Conservation (phyloP, 2,329 filamentous ascomycete genomes). For the Chaetomium olivaceum region DNA sequence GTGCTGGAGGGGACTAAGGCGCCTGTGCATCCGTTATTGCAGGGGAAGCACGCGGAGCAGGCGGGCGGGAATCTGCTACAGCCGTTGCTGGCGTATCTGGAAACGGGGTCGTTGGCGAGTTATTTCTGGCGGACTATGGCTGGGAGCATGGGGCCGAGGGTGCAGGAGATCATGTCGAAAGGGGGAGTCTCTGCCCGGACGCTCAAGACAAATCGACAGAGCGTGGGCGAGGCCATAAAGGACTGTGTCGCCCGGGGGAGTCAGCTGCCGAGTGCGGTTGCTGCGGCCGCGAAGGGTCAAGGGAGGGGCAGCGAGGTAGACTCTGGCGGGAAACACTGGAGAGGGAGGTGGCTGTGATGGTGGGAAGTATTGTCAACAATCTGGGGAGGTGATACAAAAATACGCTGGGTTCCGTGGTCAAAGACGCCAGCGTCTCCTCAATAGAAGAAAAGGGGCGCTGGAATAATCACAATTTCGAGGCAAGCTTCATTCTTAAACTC, state of each 20-base stretch:
- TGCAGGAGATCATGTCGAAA: constrained; percentile 79
- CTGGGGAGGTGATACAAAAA: constrained; percentile 43
- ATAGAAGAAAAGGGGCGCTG: background rate
- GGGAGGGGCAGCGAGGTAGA: constrained; percentile 45
- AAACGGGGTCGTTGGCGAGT: constrained; percentile 81
- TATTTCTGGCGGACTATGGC: constrained; percentile 95
- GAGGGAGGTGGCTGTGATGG: constrained; percentile 92
- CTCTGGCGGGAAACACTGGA: constrained; percentile 62
- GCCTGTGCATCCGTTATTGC: constrained; percentile 67
- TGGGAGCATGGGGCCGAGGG: constrained; percentile 69
- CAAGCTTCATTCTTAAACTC: background rate
- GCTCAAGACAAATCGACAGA: constrained; percentile 71
- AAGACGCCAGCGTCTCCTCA: background rate
- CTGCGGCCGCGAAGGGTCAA: constrained; percentile 45
- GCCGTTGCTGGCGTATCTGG: constrained; percentile 73
- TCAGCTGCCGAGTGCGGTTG: constrained; percentile 61
- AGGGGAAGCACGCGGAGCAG: constrained; percentile 28
- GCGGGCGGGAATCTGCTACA: constrained; percentile 60
- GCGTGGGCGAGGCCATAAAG: constrained; percentile 73
- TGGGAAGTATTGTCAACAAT: constrained; percentile 72
- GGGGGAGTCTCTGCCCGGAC: constrained; percentile 84
- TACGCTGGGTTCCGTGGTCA: background rate
- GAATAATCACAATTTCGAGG: background rate
- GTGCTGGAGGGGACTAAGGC: constrained; percentile 69
- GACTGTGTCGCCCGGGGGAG: constrained; percentile 82